Evolutionary conservation across 805 yeast species (phyloP), one percentile per base, ranked within the genome.

Genomic region (Huiozyma sinensis): DNA sequence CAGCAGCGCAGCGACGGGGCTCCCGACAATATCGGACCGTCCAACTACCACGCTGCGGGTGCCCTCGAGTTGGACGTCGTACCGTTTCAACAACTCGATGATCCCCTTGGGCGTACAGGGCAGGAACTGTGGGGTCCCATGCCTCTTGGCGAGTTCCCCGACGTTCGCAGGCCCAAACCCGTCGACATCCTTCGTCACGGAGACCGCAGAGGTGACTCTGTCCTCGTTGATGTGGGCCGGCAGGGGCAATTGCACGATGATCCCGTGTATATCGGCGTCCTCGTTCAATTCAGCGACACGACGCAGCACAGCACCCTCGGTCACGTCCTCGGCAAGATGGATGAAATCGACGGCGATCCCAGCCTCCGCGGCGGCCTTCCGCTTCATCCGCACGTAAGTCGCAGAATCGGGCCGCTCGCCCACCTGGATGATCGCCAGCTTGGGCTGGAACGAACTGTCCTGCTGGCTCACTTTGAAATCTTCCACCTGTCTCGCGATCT

Each of bases 61-160:
- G 45, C 97, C 97, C n/a, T 75, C 62, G 46, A 88, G 67, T 31
- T 69, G 65, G 28, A 86, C 76, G 7, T 81, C 78, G 40, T 85
- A 75, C 50, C 80, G 73, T 54, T 82, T 76, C 57, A 90, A 71
- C 57, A 90, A 69, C 56, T 79, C 83, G 70, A 90, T 81, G 55
- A 88, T 77, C 46, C 98, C 98, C 66, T 81, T 79, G 44, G 98
- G 98, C 29, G 98, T 90, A 68, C 97, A 90, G 33, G 98, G 97
- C 51, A 81, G 72, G 65, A 87, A 89, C 47, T 69, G 66, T 31
- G 97, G 95, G 33, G 69, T 60, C 24, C 97, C 96, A 43, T 86
- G 86, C 52, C 84, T 79, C 65, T 88, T 87, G 54, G 89, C 77
- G 47, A 90, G 73, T 60, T 90, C 97, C 47, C 97, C 97, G 45